Conservation (phyloP, 768 basidiomycete species). For the Suillus clintonianus region DNA sequence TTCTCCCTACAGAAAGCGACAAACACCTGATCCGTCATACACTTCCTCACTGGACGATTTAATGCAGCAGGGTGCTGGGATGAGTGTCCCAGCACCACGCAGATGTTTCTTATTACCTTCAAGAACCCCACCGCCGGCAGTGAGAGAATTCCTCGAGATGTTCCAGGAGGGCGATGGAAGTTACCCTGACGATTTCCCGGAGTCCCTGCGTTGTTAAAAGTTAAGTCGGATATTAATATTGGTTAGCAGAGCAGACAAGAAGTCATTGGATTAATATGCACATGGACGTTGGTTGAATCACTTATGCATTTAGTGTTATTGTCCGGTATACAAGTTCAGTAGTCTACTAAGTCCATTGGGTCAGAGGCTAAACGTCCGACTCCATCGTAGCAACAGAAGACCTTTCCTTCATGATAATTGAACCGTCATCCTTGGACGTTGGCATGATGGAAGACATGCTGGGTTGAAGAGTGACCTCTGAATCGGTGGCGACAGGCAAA, state of each 20-base stretch:
- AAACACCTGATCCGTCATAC: constrained; percentile 3
- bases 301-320: background rate
- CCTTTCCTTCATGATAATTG: background rate
- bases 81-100: constrained; percentile 4
- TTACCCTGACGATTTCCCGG: constrained; percentile 35
- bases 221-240: background rate
- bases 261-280: background rate
- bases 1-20: constrained; percentile 23
- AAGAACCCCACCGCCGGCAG: constrained; percentile 27
- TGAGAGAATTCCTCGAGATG: constrained; percentile 33
- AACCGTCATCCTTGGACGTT: constrained; percentile 19
- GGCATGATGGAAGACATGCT: background rate
- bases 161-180: constrained; percentile 35
- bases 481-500: constrained; percentile 20
- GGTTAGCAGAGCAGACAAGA: background rate
- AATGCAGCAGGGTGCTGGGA: constrained; percentile 11
- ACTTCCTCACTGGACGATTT: constrained; percentile 3
- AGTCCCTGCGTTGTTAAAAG: constrained; percentile 21
- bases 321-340: background rate
- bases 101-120: constrained; percentile 3
- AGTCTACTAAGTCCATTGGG: background rate
- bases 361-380: background rate
- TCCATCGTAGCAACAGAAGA: background rate
- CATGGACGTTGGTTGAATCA: background rate
- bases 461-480: constrained; percentile 23